Percentiles rank a stretch among this genome's conserved stretches.
These are phyloP conservation scores for Backusella parvicylindrica DNA, from an alignment of 192 early-diverging fungal genomes.

Conservation along the genomic window DNA sequence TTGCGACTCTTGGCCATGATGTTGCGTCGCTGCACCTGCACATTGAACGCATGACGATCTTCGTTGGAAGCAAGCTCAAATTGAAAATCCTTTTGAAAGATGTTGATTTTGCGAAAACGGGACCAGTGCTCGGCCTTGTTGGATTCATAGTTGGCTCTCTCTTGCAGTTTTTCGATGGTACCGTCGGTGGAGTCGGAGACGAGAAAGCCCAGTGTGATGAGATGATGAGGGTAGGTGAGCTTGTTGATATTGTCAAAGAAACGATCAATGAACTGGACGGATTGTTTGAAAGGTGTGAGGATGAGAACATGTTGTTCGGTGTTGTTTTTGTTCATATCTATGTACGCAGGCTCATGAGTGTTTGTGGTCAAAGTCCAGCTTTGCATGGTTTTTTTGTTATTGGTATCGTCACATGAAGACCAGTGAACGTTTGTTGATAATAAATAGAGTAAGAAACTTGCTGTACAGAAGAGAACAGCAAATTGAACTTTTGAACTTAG, in stretches of 20 bases:
- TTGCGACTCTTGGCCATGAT: slow-evolving; percentile 63
- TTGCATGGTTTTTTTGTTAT: neutral
- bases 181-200: slow-evolving; percentile 58
- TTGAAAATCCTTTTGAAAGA: slow-evolving; percentile 57
- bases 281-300: slow-evolving; percentile 64
- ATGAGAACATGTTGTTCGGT: slow-evolving; percentile 45
- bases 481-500: neutral
- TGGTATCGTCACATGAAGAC: neutral
- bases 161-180: slow-evolving; percentile 50
- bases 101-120: slow-evolving; percentile 51
- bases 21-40: slow-evolving; percentile 53
- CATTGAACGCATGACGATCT: slow-evolving; percentile 53
- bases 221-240: slow-evolving; percentile 56
- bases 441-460: neutral
- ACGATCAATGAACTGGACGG: slow-evolving; percentile 49
- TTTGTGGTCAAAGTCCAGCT: neutral
- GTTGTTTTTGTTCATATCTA: neutral
- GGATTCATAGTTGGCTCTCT: slow-evolving; percentile 11
- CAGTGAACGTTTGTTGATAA: neutral
- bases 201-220: slow-evolving; percentile 63
- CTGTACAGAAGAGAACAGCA: neutral
- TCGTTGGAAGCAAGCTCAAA: slow-evolving; percentile 39
- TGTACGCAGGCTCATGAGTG: neutral
- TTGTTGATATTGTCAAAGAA: slow-evolving; percentile 58
- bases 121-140: slow-evolving; percentile 32